Evolutionary conservation across 2,329 filamentous ascomycete species (phyloP), one percentile per base, ranked within the genome.

Genomic region (Verticillium isaacii): DNA sequence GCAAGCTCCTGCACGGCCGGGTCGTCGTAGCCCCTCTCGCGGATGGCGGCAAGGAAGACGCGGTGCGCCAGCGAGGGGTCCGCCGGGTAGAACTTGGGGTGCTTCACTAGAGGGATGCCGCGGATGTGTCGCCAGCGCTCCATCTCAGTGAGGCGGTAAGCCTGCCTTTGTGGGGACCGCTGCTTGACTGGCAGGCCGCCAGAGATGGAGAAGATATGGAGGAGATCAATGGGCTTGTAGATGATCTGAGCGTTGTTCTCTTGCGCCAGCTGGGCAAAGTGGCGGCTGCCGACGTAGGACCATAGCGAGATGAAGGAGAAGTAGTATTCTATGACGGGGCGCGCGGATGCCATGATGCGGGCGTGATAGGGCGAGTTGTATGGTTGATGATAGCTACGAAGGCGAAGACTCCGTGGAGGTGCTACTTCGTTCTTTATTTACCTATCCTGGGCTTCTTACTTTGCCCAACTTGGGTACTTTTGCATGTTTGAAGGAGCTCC

Each of bases 261-360:
- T 11, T 62, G 54, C 15, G 66, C 68, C 3, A 72, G 63, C 17
- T 58, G 56, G 19, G 66, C 66, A 15, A 72, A 63, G 17, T 66
- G 69, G 2, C 65, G 67, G 54, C 71, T 72, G 56, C 69, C 71
- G 57, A 72, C 66, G 59, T 70, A 69, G 29, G 70, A 72, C 70
- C 69, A 72, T 19, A 72, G 65, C 1, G 70, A 72, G 45, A 72
- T 68, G 64, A 72, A 72, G 37, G 69, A 71, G 61, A 72, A 72
- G 58, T 71, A 71, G 60, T 67, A 68, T 23, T 67, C 66, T 17
- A 68, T 67, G 7, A 68, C 65, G 15, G 66, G 66, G 55, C 62
- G 63, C 14, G 32, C n/a, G 1, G 54, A 25, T 5, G 54, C 14
- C 54, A 56, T 56, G 23, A 5, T 56, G 25, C 15, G 54, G 25